Conservation (phyloP, 2,329 filamentous ascomycete species). For the Pseudocercospora fijiensis region DNA sequence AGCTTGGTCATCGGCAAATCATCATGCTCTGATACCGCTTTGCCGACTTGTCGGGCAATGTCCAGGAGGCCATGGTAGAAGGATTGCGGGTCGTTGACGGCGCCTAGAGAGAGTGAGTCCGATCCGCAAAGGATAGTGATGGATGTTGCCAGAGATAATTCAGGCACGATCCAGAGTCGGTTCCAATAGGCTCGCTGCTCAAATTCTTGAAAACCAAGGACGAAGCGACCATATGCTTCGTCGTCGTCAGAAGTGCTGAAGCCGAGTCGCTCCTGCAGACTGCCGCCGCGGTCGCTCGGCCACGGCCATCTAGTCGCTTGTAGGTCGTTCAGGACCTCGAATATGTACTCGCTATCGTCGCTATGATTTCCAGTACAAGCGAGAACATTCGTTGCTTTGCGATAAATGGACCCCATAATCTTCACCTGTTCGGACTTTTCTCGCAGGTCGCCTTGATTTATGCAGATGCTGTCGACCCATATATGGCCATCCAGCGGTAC, state of each 20-base stretch:
- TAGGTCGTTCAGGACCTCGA: background rate
- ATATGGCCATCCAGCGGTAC: background rate
- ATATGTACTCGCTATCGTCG: slow-evolving; percentile 4
- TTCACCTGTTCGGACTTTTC: slow-evolving; percentile 11
- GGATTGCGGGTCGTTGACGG: background rate
- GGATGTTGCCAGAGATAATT: background rate
- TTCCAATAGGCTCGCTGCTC: slow-evolving; percentile 1
- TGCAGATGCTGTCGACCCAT: slow-evolving; percentile 19
- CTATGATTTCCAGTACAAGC: slow-evolving; percentile 11
- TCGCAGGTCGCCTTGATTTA: slow-evolving; percentile 13
- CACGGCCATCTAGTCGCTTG: background rate
- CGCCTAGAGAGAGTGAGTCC: background rate
- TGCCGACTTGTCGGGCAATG: background rate
- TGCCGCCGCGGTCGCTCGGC: background rate
- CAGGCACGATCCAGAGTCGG: slow-evolving; percentile 6
- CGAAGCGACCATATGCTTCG: background rate
- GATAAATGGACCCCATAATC: slow-evolving; percentile 15
- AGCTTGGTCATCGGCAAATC: background rate
- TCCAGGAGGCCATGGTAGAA: slow-evolving; percentile 1
- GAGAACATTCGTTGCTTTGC: slow-evolving; percentile 4
- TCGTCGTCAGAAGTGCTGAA: background rate
- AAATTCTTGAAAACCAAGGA: background rate
- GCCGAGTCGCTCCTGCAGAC: background rate
- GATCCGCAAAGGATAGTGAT: slow-evolving; percentile 5
- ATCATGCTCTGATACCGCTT: background rate